phyloP scores from a whole-genome alignment of 352 stramenopile species.

The Phytophthora agathidicida region DNA sequence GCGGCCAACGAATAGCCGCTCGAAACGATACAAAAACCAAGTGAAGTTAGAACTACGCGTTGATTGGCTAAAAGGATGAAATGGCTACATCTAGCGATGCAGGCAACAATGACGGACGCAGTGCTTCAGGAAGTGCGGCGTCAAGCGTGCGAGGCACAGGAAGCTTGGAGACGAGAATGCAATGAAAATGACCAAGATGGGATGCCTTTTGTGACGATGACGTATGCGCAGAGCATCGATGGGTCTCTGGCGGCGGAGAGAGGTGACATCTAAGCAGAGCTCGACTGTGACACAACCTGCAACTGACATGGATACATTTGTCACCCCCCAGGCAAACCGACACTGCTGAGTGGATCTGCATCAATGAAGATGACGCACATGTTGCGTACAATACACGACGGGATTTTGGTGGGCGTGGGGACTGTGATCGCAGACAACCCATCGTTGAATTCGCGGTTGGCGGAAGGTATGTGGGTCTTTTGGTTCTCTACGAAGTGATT shows the following conservation, averaged over 20 bases:
- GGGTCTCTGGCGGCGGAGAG: slow-evolving; percentile 73
- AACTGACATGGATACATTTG: too few species aligned
- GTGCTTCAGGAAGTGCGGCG: slow-evolving; percentile 35
- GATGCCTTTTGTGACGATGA: slow-evolving; percentile 77
- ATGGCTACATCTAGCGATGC: not conserved
- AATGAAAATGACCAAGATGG: not conserved
- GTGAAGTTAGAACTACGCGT: not conserved
- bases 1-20: slow-evolving; percentile 25
- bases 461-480: slow-evolving; percentile 37
- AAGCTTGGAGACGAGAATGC: slow-evolving; percentile 20
- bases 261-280: slow-evolving; percentile 38
- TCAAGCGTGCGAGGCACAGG: slow-evolving; percentile 33
- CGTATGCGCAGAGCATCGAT: slow-evolving; percentile 92
- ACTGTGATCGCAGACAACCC: slow-evolving; percentile 89
- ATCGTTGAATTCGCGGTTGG: slow-evolving; percentile 79
- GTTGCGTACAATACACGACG: slow-evolving; percentile 85
- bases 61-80: slow-evolving; percentile 22
- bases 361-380: slow-evolving; percentile 91
- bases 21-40: not conserved
- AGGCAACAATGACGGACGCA: slow-evolving; percentile 10
- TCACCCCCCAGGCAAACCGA: slow-evolving; percentile 69
- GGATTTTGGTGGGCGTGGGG: slow-evolving; percentile 88
- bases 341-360: slow-evolving; percentile 63
- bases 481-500: not conserved
- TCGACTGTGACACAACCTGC: not conserved